Evolutionary conservation across 345 rosid genomes (phyloP).

Genomic region (Anacardium occidentale): DNA sequence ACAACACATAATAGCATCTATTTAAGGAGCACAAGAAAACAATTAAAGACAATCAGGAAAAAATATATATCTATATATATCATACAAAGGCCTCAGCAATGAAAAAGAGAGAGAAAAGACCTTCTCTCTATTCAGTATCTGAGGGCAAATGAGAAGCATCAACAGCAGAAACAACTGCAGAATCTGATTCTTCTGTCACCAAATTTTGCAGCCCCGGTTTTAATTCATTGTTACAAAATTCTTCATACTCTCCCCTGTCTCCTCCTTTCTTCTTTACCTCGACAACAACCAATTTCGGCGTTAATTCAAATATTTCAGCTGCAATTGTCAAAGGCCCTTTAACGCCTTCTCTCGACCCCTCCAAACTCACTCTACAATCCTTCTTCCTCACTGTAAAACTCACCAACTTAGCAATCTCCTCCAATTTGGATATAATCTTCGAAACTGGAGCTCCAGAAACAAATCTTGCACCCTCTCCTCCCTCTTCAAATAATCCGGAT

Average conservation of each 20-base stretch:
- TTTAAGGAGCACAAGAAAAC: constrained; percentile 31
- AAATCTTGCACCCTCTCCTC: constrained; percentile 57
- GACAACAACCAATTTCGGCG: constrained; percentile 63
- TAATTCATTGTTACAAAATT: constrained; percentile 66
- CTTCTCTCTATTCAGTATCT: constrained; percentile 52
- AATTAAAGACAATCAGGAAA: neutral
- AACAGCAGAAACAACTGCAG: constrained; percentile 19
- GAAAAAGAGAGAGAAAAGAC: constrained; percentile 22
- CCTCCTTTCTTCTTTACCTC: constrained; percentile 93
- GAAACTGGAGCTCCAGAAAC: constrained; percentile 64
- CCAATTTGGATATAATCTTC: constrained; percentile 57
- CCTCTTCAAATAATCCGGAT: constrained; percentile 70
- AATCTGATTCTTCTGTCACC: constrained; percentile 51
- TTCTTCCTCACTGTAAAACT: constrained; percentile 77
- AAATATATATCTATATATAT: constrained; percentile 17
- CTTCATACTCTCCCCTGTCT: constrained; percentile 74
- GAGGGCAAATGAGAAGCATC: constrained; percentile 54
- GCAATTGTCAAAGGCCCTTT: constrained; percentile 63
- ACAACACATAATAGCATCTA: constrained; percentile 10
- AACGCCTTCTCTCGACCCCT: constrained; percentile 62
- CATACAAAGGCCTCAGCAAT: constrained; percentile 23
- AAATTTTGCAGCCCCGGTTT: constrained; percentile 72
- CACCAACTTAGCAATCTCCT: constrained; percentile 65
- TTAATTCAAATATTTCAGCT: constrained; percentile 66
- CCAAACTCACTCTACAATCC: constrained; percentile 70